These are phyloP conservation scores for Mucor circinelloides DNA, from an alignment of 371 early-diverging fungal genomes.

Conservation along the genomic window DNA sequence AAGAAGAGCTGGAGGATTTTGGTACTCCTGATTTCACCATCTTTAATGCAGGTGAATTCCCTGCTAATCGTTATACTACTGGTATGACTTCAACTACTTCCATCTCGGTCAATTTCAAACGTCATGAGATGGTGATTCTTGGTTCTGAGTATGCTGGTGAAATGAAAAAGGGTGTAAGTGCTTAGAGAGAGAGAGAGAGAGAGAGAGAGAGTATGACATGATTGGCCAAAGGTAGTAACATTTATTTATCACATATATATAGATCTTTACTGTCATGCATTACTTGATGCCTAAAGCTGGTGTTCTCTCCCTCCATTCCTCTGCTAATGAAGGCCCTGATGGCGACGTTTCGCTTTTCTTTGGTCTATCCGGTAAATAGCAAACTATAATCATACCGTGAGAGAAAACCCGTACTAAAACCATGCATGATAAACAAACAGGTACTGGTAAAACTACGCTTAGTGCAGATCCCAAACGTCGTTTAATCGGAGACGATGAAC, in stretches of 20 bases:
- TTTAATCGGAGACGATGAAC: conserved; percentile 98
- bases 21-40: conserved; percentile 97
- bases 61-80: conserved; percentile 94
- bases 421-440: not conserved
- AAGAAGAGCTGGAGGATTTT: conserved; percentile 84
- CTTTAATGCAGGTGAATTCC: conserved; percentile 95
- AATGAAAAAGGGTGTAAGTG: conserved; percentile 95
- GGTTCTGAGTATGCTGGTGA: conserved; percentile 98
- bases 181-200: too few relatives aligned
- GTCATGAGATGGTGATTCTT: conserved; percentile 84
- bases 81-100: conserved; percentile 97
- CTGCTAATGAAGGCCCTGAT: conserved; percentile 90
- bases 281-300: conserved; percentile 97
- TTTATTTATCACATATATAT: not conserved
- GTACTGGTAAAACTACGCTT: conserved; percentile 98
- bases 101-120: conserved; percentile 88
- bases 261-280: conserved; percentile 97
- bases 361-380: conserved; percentile 78
- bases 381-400: not conserved
- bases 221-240: not conserved
- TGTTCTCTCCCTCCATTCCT: conserved; percentile 95
- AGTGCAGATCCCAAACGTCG: conserved; percentile 92
- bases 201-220: too few relatives aligned
- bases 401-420: not conserved
- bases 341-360: conserved; percentile 98